Evolutionary conservation across 208 protist species (phyloP).

Genomic region (Trypanosoma mega): DNA sequence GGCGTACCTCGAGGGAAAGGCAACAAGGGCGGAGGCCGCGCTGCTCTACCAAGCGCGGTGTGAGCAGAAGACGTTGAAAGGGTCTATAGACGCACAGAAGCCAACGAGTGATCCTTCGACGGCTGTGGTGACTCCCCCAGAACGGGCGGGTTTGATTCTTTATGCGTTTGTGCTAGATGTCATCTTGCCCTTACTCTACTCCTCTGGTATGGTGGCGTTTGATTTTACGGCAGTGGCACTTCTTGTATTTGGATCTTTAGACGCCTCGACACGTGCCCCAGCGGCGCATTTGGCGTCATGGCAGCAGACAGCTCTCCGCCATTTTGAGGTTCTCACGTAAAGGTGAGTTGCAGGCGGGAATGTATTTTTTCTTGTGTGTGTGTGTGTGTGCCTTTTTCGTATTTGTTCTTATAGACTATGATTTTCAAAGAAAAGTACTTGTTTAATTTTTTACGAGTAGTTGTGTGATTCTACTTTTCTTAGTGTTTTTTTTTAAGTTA

Average conservation of each 20-base stretch:
- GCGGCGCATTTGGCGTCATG: slow-evolving; percentile 34
- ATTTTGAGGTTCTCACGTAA: slow-evolving; percentile 42
- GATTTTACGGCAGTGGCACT: slow-evolving; percentile 66
- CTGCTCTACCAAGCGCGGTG: slow-evolving; percentile 5
- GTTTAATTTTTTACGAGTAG: slow-evolving; percentile 6
- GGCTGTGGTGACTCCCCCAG: slow-evolving; percentile 2
- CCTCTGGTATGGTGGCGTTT: slow-evolving; percentile 43
- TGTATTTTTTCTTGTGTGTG: slow-evolving; percentile 4
- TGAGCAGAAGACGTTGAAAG: slow-evolving; percentile 8
- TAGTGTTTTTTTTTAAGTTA: too few species aligned
- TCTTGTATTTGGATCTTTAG: slow-evolving; percentile 52
- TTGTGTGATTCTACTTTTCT: slow-evolving; percentile 10
- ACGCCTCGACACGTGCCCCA: slow-evolving; percentile 13
- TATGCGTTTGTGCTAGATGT: slow-evolving; percentile 64
- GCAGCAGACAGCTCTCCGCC: slow-evolving; percentile 42
- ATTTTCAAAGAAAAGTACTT: slow-evolving; percentile 3
- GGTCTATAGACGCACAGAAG: slow-evolving; percentile 1
- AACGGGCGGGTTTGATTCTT: slow-evolving; percentile 31
- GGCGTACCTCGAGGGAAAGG: slow-evolving; percentile 20
- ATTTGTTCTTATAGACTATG: slow-evolving; percentile 5
- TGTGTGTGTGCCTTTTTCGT: slow-evolving; percentile 1
- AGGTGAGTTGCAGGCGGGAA: not conserved
- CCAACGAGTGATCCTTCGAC: not conserved
- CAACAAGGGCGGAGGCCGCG: not conserved
- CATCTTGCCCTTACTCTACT: slow-evolving; percentile 43